Evolutionary conservation across 306 rosid genomes (phyloP).

Genomic region (Sphenostylis stenocarpa): DNA sequence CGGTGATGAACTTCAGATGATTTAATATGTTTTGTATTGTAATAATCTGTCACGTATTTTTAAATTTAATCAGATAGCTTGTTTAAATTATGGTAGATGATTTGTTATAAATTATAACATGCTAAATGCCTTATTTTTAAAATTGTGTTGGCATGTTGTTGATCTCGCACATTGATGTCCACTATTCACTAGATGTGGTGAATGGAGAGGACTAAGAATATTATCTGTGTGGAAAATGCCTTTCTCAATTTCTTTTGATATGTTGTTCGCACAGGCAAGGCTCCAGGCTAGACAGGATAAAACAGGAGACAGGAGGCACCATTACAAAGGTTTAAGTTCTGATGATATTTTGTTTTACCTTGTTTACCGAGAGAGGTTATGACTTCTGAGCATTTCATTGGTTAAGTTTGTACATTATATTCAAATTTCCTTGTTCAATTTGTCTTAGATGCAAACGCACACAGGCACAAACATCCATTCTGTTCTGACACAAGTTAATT

Average conservation of each 20-base stretch:
- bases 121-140: background rate
- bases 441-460: background rate
- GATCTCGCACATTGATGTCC: background rate
- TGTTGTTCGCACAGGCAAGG: constrained; percentile 67
- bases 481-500: background rate
- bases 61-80: background rate
- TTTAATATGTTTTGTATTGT: background rate
- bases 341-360: constrained; percentile 27
- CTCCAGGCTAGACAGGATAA: constrained; percentile 85
- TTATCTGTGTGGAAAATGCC: background rate
- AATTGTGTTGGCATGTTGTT: constrained; percentile 8
- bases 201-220: background rate
- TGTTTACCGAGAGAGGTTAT: background rate
- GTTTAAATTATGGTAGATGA: background rate
- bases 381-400: background rate
- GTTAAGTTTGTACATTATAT: background rate
- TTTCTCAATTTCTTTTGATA: background rate
- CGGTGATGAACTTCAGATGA: background rate
- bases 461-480: background rate
- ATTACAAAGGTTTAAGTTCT: constrained; percentile 68
- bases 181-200: background rate
- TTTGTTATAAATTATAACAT: background rate
- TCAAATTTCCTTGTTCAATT: background rate
- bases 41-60: background rate
- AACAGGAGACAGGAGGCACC: constrained; percentile 70